Conservation (phyloP, 2,329 filamentous ascomycete genomes). For the Ophiostoma ips region DNA sequence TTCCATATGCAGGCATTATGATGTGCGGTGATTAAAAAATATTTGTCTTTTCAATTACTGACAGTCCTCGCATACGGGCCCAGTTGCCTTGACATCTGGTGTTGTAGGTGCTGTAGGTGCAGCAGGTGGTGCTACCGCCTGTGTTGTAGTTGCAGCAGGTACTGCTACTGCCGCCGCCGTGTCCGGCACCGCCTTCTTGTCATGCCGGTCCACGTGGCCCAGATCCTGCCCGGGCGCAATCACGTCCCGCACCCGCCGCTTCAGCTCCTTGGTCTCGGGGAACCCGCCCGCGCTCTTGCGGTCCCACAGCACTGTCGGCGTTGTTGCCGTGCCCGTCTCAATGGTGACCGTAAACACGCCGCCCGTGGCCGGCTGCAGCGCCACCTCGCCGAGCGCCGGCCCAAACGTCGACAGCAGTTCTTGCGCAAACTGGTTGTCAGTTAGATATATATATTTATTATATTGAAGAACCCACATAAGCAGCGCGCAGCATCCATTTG, state of each 20-base stretch:
- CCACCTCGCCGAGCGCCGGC: constrained; percentile 70
- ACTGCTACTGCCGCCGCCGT: neutral
- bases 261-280: constrained; percentile 84
- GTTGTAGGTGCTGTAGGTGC: neutral
- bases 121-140: neutral
- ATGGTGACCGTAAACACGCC: constrained; percentile 60
- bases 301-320: constrained; percentile 61
- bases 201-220: constrained; percentile 61
- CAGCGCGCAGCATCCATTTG: constrained; percentile 77
- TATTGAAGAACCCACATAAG: constrained; percentile 70
- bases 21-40: no score
- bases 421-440: constrained; percentile 69
- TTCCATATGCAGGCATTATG: no score
- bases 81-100: neutral
- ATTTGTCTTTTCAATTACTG: no score
- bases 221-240: constrained; percentile 66
- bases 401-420: constrained; percentile 90
- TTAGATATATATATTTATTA: no score
- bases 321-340: constrained; percentile 5
- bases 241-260: constrained; percentile 68
- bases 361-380: constrained; percentile 72
- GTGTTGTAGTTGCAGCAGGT: neutral
- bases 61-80: constrained; percentile 24
- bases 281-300: constrained; percentile 78
- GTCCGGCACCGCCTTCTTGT: constrained; percentile 12